Evolutionary conservation across 2,329 filamentous ascomycete genomes (phyloP).

Genomic region (Fusarium succisae): DNA sequence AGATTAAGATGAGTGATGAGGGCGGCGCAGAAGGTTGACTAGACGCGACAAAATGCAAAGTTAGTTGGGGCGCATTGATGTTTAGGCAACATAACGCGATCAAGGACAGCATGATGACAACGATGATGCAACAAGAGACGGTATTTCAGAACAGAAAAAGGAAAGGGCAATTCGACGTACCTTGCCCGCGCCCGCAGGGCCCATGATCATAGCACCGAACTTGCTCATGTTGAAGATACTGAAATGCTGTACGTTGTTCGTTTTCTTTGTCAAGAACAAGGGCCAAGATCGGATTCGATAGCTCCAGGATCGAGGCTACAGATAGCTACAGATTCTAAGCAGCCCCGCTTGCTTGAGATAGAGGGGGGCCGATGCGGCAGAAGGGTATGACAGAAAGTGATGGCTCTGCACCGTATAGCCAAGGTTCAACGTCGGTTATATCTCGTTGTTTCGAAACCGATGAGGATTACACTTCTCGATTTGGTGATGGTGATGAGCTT

Average conservation of each 20-base stretch:
- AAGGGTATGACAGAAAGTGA: not conserved
- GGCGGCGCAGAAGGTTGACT: slow-evolving; percentile 94
- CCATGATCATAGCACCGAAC: slow-evolving; percentile 95
- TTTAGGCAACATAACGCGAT: slow-evolving; percentile 24
- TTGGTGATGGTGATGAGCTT: slow-evolving; percentile 16
- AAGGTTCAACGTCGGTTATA: not conserved
- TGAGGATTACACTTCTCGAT: slow-evolving; percentile 10
- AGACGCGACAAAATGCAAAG: slow-evolving; percentile 1
- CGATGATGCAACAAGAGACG: slow-evolving; percentile 14
- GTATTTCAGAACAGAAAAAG: slow-evolving; percentile 10
- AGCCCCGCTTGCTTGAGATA: slow-evolving; percentile 19
- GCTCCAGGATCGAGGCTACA: slow-evolving; percentile 19
- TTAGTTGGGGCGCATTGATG: slow-evolving; percentile 20
- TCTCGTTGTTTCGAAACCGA: slow-evolving; percentile 4
- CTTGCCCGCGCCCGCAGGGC: slow-evolving; percentile 94
- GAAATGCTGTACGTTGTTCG: slow-evolving; percentile 21
- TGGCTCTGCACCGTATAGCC: not conserved
- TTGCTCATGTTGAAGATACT: slow-evolving; percentile 76
- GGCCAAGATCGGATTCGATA: slow-evolving; percentile 15
- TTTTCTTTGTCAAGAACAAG: slow-evolving; percentile 15
- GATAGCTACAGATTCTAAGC: slow-evolving; percentile 16
- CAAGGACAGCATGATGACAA: slow-evolving; percentile 12
- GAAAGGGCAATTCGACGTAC: slow-evolving; percentile 52
- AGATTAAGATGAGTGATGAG: slow-evolving; percentile 93
- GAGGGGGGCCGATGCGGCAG: slow-evolving; percentile 3